Base-by-base conservation (phyloP, 305 asterid species). In the Solanum hybrid region DNA sequence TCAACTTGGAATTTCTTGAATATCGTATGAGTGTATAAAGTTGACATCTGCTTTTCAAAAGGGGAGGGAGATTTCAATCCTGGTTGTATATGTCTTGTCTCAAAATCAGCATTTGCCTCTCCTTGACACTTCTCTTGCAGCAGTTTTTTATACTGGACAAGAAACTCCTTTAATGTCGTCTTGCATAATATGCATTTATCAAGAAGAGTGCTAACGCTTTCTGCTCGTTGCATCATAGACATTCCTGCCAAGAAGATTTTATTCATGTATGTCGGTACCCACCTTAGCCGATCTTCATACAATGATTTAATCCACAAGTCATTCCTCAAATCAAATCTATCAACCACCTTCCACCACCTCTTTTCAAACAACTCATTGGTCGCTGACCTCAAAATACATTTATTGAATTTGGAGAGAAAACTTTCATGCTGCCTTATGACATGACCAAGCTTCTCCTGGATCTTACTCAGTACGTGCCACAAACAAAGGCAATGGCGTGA, bases 1-100 rank as follows among this genome's bases (percentile, higher is more conserved):
- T 94, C 95, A 56, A 91, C 91, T 91, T 94, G 94, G 90, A 94
- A 94, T 89, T 94, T 94, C 89, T 89, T 93, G 92, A 94, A 94
- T 78, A 93, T 91, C 13, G 93, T 89, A 90, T 92, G 91, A 78
- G 95, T 93, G 88, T 94, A 94, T 86, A 90, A 79, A 24, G 89
- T 66, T 66, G 93, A 89, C 95, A 94, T 91, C 87, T 93, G 95
- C 87, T 92, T 94, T 31, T 91, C 95, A 51, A 87, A 94, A 76
- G 95, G 96, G 17, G 96, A 93, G 13, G 96, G 95, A 86, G 95
- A 92, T 88, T 91, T 92, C 89, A 92, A 37, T 79, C 86, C 91
- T 35, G 94, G 92, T 46, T 90, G 93, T 92, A 71, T 90, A 64
- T 92, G 84, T 92, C 94, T 89, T 6, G 93, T 88, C 75, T 92